Evolutionary conservation across 2,329 filamentous ascomycete species (phyloP), one percentile per base, ranked within the genome.

Genomic region (Colletotrichum liaoningense): DNA sequence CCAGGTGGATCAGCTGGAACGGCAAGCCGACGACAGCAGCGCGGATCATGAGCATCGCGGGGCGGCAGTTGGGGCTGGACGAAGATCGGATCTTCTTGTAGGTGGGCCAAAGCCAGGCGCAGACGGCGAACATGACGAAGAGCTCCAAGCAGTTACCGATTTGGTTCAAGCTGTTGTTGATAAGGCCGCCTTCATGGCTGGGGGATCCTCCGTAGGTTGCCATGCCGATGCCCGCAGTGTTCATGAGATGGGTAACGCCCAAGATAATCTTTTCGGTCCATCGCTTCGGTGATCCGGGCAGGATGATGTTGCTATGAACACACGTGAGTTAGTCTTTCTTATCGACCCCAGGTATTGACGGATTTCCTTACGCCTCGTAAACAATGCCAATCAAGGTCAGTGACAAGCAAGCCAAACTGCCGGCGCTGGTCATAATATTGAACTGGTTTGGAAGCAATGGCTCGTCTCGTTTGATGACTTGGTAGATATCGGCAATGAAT

Each of bases 381-480:
- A 80, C 69, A 22, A 79, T 74, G 7, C 78, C 79, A 19, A 79
- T 79, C 24, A 79, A 52, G 4, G 77, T 74, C 56, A 79, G 56
- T 4, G 75, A 76, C 56, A 79, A 58, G 59, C 77, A 79, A n/a
- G 78, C 77, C 8, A 79, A 75, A 55, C 78, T 77, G 9, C 77
- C 79, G 6, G 79, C 74, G 30, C 77, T 79, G 46, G 78, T 79
- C 76, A 79, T 78, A 9, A 78, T 77, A 5, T 73, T 66, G 9
- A 80, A 75, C 22, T 71, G 63, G 54, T 77, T 79, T 16, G 75
- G 75, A 4, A 75, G 59, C 24, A 76, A 62, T 4, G 75, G 74
- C 9, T 79, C 62, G 57, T 79, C 59, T 19, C 67, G 70, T 26
- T 74, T 77, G 62, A 74, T 35, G 33, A 80, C 72, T 24, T 77